Evolutionary conservation across 2,329 filamentous ascomycete genomes (phyloP).

Genomic region (Colletotrichum cereale): DNA sequence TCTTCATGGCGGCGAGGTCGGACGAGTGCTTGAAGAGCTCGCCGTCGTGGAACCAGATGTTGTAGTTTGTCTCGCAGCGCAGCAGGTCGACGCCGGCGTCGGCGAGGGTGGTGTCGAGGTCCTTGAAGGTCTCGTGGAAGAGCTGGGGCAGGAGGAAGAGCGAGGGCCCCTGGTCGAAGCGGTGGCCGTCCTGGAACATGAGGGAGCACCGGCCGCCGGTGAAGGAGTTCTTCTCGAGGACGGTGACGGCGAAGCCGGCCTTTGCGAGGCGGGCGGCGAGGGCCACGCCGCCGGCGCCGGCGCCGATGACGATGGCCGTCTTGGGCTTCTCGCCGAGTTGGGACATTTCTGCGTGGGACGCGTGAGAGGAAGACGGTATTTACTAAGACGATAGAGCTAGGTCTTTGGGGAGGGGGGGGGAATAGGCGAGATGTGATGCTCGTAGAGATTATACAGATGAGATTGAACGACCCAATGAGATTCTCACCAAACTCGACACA

Average conservation of each 20-base stretch:
- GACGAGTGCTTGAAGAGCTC: conserved; percentile 73
- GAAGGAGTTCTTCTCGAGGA: conserved; percentile 82
- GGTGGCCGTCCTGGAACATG: conserved; percentile 70
- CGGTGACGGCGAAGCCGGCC: conserved; percentile 78
- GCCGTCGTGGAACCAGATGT: conserved; percentile 79
- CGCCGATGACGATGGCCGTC: conserved; percentile 53
- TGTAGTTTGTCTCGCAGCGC: conserved; percentile 83
- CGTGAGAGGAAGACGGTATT: fast-evolving
- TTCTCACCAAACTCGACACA: background rate
- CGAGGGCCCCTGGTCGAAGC: conserved; percentile 83
- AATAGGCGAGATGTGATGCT: background rate
- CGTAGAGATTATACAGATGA: background rate
- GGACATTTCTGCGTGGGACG: conserved; percentile 16
- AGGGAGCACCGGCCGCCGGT: conserved; percentile 79
- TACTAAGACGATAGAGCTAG: background rate
- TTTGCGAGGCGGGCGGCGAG: conserved; percentile 78
- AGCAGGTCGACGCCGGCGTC: conserved; percentile 75
- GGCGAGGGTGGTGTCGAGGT: conserved; percentile 75
- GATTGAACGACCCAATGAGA: background rate
- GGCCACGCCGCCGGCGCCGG: conserved; percentile 79
- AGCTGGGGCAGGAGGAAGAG: conserved; percentile 78
- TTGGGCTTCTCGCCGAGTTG: conserved; percentile 46
- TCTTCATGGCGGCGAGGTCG: conserved; percentile 79
- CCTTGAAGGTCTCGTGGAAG: conserved; percentile 76
- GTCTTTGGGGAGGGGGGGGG: too few relatives aligned